Percentiles rank a stretch among this genome's conserved stretches.
These are phyloP conservation scores for Plectranthus barbatus DNA, from an alignment of 257 asterid genomes.

Conservation along the genomic window DNA sequence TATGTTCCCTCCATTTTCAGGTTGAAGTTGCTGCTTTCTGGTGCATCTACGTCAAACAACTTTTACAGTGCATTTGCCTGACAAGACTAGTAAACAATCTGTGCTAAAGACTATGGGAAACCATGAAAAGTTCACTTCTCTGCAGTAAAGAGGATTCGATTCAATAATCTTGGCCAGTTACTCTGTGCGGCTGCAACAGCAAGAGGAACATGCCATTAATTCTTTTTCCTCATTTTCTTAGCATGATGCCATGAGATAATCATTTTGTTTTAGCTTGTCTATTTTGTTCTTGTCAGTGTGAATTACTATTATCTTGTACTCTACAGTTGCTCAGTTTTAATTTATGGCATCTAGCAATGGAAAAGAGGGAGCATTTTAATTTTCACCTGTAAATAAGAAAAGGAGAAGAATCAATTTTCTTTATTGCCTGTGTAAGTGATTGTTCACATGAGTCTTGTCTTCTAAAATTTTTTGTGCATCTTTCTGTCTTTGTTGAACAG, in stretches of 20 bases:
- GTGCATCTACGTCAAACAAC: constrained; percentile 8
- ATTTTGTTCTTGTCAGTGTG: no score
- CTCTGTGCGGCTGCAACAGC: constrained; percentile 5
- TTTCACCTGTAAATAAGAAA: constrained; percentile 1
- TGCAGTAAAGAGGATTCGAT: neutral
- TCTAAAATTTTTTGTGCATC: neutral
- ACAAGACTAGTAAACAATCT: neutral
- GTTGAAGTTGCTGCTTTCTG: constrained; percentile 2
- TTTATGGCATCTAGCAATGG: neutral
- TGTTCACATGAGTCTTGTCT: neutral
- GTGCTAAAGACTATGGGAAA: neutral
- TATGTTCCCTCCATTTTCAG: neutral
- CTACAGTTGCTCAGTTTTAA: neutral
- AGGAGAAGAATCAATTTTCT: neutral
- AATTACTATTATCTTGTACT: neutral
- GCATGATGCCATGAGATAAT: neutral
- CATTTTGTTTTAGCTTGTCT: neutral
- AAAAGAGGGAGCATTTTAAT: neutral
- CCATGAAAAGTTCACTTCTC: neutral
- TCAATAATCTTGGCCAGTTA: neutral
- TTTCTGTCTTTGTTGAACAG: neutral
- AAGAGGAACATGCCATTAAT: neutral
- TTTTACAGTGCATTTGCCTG: neutral
- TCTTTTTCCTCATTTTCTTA: neutral
- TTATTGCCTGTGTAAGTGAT: neutral